Conservation (phyloP, 768 basidiomycete species). For the Hygrophorus russula region DNA sequence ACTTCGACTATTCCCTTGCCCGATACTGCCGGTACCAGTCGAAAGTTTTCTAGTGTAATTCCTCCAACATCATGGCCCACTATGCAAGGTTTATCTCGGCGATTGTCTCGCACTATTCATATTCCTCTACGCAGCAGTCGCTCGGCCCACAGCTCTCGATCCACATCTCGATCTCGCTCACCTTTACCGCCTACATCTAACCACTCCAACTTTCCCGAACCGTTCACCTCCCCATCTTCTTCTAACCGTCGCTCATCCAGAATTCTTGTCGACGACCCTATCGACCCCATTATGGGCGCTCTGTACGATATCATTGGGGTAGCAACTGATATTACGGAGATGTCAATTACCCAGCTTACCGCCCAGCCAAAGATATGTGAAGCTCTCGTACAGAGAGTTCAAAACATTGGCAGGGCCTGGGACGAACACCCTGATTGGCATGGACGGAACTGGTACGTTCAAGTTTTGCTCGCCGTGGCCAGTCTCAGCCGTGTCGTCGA, state of each 20-base stretch:
- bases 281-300: conserved; percentile 82
- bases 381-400: conserved; percentile 80
- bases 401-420: conserved; percentile 90
- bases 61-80: conserved; percentile 41
- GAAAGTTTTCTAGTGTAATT: conserved; percentile 43
- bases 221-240: conserved; percentile 24
- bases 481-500: conserved; percentile 94
- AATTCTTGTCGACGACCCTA: conserved; percentile 73
- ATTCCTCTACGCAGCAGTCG: conserved; percentile 54
- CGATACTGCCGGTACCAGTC: conserved; percentile 46
- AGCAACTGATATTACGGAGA: conserved; percentile 89
- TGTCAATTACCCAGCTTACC: conserved; percentile 77
- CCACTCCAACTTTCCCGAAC: conserved; percentile 46
- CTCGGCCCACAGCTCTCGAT: conserved; percentile 82
- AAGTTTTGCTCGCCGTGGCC: conserved; percentile 89
- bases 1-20: conserved; percentile 50
- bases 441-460: conserved; percentile 96
- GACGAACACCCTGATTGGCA: conserved; percentile 98
- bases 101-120: conserved; percentile 79
- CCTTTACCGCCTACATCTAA: conserved; percentile 67
- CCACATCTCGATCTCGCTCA: conserved; percentile 89
- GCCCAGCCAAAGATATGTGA: conserved; percentile 78
- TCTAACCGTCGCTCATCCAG: conserved; percentile 70
- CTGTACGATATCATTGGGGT: conserved; percentile 89
- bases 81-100: conserved; percentile 50